phyloP scores from a whole-genome alignment of 768 basidiomycete genomes.

The Boletellus ananiceps region DNA sequence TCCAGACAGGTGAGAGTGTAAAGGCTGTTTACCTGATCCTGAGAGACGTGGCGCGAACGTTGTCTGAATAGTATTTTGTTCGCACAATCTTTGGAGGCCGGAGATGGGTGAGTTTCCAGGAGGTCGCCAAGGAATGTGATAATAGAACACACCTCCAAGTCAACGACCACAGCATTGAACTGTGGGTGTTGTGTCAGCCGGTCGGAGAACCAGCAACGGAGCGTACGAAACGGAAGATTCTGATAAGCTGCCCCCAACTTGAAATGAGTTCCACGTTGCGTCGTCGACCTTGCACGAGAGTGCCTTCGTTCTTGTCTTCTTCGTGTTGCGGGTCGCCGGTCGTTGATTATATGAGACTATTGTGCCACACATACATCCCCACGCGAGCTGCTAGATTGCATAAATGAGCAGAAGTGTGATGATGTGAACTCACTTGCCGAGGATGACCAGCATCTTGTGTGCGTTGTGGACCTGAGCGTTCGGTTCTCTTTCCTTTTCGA shows the following conservation, averaged over 20 bases:
- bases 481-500: background rate
- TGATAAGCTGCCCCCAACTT: conserved; percentile 51
- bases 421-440: conserved; percentile 45
- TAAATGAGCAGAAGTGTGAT: conserved; percentile 13
- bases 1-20: conserved; percentile 14
- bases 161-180: conserved; percentile 89
- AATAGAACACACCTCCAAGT: conserved; percentile 56
- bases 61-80: conserved; percentile 71
- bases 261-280: conserved; percentile 84
- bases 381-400: conserved; percentile 71
- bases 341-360: conserved; percentile 59
- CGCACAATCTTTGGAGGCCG: conserved; percentile 59
- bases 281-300: conserved; percentile 64
- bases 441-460: conserved; percentile 73
- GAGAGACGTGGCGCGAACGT: conserved; percentile 63
- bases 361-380: conserved; percentile 82
- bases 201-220: conserved; percentile 6
- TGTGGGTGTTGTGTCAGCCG: conserved; percentile 60
- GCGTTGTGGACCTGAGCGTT: too few relatives aligned
- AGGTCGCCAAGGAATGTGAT: conserved; percentile 1
- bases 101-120: conserved; percentile 19
- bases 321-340: conserved; percentile 69
- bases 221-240: conserved; percentile 5
- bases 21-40: conserved; percentile 62
- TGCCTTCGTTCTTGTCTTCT: conserved; percentile 49